Conservation (phyloP, 257 asterid genomes). For the Linaria vulgaris region DNA sequence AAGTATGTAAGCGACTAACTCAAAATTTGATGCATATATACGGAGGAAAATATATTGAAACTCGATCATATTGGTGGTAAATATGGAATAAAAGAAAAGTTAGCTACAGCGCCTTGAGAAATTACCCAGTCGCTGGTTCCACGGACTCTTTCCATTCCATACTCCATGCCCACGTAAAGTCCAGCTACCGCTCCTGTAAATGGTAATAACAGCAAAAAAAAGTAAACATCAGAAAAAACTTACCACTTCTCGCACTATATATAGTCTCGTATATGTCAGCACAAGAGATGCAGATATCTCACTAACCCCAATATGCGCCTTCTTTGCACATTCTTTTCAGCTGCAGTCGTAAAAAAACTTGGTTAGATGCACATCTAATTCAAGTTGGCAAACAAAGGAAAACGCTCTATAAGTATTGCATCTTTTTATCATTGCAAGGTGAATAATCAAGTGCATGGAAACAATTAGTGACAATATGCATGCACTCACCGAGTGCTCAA, state of each 20-base stretch:
- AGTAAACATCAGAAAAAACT: neutral
- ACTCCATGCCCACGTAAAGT: constrained; percentile 71
- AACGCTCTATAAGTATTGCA: neutral
- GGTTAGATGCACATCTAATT: constrained; percentile 17
- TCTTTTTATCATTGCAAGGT: neutral
- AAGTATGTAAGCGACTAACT: neutral
- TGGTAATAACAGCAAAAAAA: neutral
- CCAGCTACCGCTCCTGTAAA: constrained; percentile 77
- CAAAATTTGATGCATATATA: too few species aligned
- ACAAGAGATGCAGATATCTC: constrained; percentile 14
- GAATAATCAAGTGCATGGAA: neutral
- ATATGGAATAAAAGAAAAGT: neutral
- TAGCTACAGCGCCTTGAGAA: neutral
- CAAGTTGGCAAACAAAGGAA: neutral
- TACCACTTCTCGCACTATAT: neutral
- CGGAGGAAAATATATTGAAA: neutral
- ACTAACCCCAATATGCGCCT: constrained; percentile 95
- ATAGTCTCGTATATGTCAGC: neutral
- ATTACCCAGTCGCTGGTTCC: constrained; percentile 89
- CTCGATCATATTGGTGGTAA: neutral
- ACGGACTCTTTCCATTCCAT: constrained; percentile 63
- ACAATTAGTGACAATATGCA: neutral
- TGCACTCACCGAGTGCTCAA: constrained; percentile 81
- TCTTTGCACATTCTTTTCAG: constrained; percentile 88
- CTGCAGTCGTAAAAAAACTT: constrained; percentile 44